These are phyloP conservation scores for Arthromyces matolae DNA, from an alignment of 768 basidiomycete genomes.

Conservation along the genomic window DNA sequence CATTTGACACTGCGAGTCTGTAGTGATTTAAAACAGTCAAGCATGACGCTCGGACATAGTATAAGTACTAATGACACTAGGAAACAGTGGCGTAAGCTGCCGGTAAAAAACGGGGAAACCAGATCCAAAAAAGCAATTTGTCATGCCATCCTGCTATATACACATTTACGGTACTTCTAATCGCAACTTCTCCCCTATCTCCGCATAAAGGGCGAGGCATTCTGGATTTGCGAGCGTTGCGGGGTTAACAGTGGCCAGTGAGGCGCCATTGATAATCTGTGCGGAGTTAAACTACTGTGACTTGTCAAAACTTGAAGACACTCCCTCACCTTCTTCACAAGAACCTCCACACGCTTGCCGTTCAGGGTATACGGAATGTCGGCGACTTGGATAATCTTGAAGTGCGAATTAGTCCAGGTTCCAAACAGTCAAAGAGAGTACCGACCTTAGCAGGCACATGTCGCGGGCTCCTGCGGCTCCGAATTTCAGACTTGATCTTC, in stretches of 20 bases:
- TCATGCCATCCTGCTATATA: too few species aligned
- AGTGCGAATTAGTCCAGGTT: neutral
- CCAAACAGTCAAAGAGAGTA: conserved; percentile 4
- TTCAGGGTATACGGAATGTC: conserved; percentile 81
- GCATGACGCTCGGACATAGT: too few species aligned
- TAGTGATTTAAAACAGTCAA: conserved; percentile 4
- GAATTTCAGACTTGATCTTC: conserved; percentile 58
- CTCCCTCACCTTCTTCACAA: conserved; percentile 62
- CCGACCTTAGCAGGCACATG: conserved; percentile 75
- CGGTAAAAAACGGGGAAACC: too few species aligned
- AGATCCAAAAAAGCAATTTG: neutral
- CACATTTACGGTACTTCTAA: conserved; percentile 32
- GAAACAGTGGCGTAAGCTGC: too few species aligned
- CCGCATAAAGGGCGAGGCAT: conserved; percentile 59
- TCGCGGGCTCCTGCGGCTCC: conserved; percentile 60
- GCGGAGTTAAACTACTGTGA: conserved; percentile 4
- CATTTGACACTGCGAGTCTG: too few species aligned
- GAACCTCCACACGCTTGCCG: conserved; percentile 77
- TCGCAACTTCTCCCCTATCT: conserved; percentile 49
- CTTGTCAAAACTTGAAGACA: conserved; percentile 1
- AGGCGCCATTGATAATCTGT: conserved; percentile 77
- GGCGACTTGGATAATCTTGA: conserved; percentile 60
- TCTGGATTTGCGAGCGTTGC: conserved; percentile 73
- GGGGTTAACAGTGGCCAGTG: conserved; percentile 63
- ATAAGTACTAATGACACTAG: too few species aligned